A percentile compares a stretch with the other conserved stretches of the same genome.
These are phyloP conservation scores for Dactylonectria macrodidyma DNA, from an alignment of 2,329 filamentous ascomycete species.

Conservation along the genomic window DNA sequence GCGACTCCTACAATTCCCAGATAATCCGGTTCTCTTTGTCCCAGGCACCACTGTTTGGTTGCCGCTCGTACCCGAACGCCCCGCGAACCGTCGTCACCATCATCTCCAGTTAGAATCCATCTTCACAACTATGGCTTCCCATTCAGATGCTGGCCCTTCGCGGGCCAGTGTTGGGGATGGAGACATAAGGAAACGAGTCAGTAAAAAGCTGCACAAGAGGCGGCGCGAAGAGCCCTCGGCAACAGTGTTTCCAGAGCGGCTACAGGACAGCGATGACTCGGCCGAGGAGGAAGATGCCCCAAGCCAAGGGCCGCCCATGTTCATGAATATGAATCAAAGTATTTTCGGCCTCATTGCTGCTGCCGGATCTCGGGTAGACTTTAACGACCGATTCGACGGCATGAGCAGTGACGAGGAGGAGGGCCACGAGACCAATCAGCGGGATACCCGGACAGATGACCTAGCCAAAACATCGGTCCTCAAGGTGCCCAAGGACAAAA, in stretches of 20 bases:
- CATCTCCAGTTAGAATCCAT: conserved; percentile 30
- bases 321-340: conserved; percentile 90
- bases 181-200: conserved; percentile 56
- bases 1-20: conserved; percentile 11
- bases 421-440: conserved; percentile 57
- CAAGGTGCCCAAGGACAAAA: conserved; percentile 50
- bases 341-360: conserved; percentile 94
- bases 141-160: conserved; percentile 35
- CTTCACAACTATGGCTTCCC: conserved; percentile 39
- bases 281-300: conserved; percentile 64
- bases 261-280: conserved; percentile 66
- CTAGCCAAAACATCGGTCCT: conserved; percentile 61
- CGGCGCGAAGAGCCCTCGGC: conserved; percentile 56
- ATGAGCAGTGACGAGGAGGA: conserved; percentile 88
- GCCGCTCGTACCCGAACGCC: conserved; percentile 4
- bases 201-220: conserved; percentile 63
- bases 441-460: conserved; percentile 61
- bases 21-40: conserved; percentile 12
- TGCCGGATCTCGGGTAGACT: conserved; percentile 86
- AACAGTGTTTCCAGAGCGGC: conserved; percentile 65
- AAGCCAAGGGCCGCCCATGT: conserved; percentile 63
- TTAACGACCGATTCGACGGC: conserved; percentile 84
- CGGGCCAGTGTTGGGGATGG: conserved; percentile 51
- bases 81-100: conserved; percentile 13
- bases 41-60: not conserved